Evolutionary conservation across 352 stramenopile genomes (phyloP), one percentile per base, ranked within the genome.

Genomic region (Phytophthora hibernalis): DNA sequence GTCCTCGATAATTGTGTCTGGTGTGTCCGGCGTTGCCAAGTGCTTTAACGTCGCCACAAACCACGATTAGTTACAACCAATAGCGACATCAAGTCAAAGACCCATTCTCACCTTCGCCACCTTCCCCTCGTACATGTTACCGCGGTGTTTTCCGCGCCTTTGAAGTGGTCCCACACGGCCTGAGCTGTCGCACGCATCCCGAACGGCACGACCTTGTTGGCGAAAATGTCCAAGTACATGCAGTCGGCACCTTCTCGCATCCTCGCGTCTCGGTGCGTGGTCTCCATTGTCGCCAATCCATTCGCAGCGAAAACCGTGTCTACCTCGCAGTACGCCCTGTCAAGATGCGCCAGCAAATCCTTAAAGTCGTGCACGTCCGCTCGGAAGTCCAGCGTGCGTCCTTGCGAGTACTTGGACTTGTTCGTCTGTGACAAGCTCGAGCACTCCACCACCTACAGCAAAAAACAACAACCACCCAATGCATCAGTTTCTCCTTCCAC

Each of bases 151-250:
- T 79, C 72, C 24, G 67, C 70, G 11, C 72, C 70, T 15, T 78
- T 78, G 55, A 79, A 82, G 38, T 82, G 74, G n/a, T 70, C 31
- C 74, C 74, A 82, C 48, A 82, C 74, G 1, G 74, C 74, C 54
- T 76, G 55, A 35, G 67, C 74, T 10, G 74, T 77, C 30, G 70
- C 59, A 6, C 66, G 66, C 70, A 82, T 77, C 18, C 65, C 74
- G 54, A 82, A 82, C n/a, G 74, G 74, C 62, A 82, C 69, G 20
- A 82, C 51, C 44, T 79, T 79, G 67, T 77, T 82, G 9, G 74
- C 70, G 28, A 68, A 79, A 49, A 82, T 82, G 42, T 82, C 74
- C n/a, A 82, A 61, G 35, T 79, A 78, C 59, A 82, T 82, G 49
- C 33, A 72, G 40, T 79, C 72, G 18, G 67, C 61, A 6, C 62